These are phyloP conservation scores for Lycium barbarum DNA, from an alignment of 257 asterid genomes.

Conservation along the genomic window DNA sequence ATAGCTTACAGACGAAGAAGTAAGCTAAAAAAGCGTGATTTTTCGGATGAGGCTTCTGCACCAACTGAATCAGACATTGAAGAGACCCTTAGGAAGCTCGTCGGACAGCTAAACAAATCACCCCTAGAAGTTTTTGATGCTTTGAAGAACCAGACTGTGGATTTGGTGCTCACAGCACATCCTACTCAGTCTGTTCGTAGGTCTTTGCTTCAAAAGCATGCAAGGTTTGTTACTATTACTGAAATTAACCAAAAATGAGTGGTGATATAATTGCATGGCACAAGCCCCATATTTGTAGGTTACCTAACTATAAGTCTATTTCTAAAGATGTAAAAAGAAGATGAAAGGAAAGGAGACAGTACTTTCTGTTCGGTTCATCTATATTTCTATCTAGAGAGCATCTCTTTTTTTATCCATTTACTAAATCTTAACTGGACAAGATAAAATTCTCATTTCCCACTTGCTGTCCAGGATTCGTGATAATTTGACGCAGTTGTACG, in stretches of 20 bases:
- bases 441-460: neutral
- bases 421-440: neutral
- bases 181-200: slow-evolving; percentile 97
- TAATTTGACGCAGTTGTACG: slow-evolving; percentile 82
- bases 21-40: slow-evolving; percentile 75
- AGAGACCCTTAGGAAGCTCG: slow-evolving; percentile 88
- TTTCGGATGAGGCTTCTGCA: slow-evolving; percentile 92
- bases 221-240: slow-evolving; percentile 56
- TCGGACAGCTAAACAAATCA: slow-evolving; percentile 77
- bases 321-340: neutral
- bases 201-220: slow-evolving; percentile 95
- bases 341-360: neutral
- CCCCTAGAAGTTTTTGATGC: slow-evolving; percentile 87
- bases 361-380: neutral
- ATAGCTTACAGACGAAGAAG: slow-evolving; percentile 90
- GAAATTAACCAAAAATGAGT: neutral
- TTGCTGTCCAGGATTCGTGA: slow-evolving; percentile 65
- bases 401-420: neutral
- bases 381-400: neutral
- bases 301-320: neutral
- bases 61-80: slow-evolving; percentile 92
- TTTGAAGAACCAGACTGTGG: slow-evolving; percentile 89
- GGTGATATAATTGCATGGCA: slow-evolving; percentile 4
- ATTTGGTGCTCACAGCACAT: slow-evolving; percentile 87
- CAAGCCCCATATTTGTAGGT: neutral